Percentiles rank a stretch among this genome's conserved stretches.
These are phyloP conservation scores for Diaporthe sp. DNA, from an alignment of 2,329 filamentous ascomycete species.

Conservation along the genomic window DNA sequence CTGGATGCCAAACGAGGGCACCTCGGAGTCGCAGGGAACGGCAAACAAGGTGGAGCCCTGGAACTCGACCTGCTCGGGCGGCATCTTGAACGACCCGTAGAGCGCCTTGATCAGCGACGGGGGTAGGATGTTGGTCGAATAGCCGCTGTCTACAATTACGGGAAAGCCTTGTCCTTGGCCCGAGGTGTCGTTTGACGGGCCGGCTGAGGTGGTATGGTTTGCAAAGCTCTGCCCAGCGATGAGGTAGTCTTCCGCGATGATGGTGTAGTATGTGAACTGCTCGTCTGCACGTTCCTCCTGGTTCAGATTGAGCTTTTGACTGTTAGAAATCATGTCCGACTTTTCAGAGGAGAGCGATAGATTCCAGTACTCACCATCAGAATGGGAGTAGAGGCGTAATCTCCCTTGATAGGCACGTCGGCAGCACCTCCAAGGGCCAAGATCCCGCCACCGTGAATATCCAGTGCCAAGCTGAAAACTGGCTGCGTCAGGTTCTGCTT, in stretches of 20 bases:
- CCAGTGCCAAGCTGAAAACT: constrained; percentile 38
- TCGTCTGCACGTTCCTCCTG: constrained; percentile 11
- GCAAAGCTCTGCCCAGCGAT: constrained; percentile 28
- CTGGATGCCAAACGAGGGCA: constrained; percentile 48
- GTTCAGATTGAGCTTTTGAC: constrained; percentile 18
- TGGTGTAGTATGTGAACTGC: constrained; percentile 38
- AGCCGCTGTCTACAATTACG: constrained; percentile 38
- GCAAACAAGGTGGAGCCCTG: constrained; percentile 43
- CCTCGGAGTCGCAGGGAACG: constrained; percentile 47
- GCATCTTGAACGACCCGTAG: constrained; percentile 45
- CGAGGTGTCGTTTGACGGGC: neutral
- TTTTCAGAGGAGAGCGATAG: too few species aligned
- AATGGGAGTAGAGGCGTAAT: constrained; percentile 30
- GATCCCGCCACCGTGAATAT: constrained; percentile 33
- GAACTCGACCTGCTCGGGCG: constrained; percentile 42
- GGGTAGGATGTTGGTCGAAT: constrained; percentile 30
- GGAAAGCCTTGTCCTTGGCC: neutral
- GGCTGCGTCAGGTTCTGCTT: constrained; percentile 30
- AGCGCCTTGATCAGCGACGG: constrained; percentile 43
- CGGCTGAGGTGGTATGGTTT: neutral
- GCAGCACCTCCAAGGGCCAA: constrained; percentile 34
- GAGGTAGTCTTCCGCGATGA: constrained; percentile 37
- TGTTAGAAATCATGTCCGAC: neutral
- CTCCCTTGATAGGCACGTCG: constrained; percentile 28
- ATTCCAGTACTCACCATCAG: constrained; percentile 3